Evolutionary conservation across 1,284 basidiomycete species (phyloP).

Genomic region (Mixia osmundae): DNA sequence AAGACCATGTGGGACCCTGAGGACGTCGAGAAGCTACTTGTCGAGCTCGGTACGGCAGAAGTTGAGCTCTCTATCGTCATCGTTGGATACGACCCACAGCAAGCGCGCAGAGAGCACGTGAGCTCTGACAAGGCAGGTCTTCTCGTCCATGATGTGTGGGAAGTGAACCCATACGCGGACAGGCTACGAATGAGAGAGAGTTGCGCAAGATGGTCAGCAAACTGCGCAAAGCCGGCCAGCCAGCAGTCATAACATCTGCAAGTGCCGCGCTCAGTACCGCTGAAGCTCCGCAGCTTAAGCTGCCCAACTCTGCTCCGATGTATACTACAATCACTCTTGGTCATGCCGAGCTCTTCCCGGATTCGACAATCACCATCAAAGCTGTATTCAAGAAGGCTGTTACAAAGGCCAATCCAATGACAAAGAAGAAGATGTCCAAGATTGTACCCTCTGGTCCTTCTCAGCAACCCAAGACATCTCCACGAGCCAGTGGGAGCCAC

Average conservation of each 20-base stretch:
- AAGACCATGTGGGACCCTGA: conserved; percentile 14
- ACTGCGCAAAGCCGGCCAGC: conserved; percentile 17
- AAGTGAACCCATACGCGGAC: conserved; percentile 4
- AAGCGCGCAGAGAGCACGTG: conserved; percentile 45
- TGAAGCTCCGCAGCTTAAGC: conserved; percentile 40
- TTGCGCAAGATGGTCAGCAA: conserved; percentile 34
- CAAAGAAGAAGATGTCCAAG: conserved; percentile 53
- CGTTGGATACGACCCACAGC: conserved; percentile 32
- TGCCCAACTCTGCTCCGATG: conserved; percentile 39
- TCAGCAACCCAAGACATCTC: conserved; percentile 18
- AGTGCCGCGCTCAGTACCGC: conserved; percentile 43
- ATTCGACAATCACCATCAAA: conserved; percentile 46
- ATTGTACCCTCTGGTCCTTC: too few relatives aligned
- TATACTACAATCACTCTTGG: conserved; percentile 48
- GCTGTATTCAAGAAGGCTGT: conserved; percentile 69
- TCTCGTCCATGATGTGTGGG: background rate
- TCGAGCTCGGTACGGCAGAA: conserved; percentile 11
- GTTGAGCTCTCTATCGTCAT: conserved; percentile 19
- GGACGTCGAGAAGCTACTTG: conserved; percentile 10
- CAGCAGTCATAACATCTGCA: conserved; percentile 41
- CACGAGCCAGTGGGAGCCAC: conserved; percentile 5
- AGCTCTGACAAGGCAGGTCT: conserved; percentile 36
- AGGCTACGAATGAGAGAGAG: conserved; percentile 58
- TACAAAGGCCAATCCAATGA: conserved; percentile 40
- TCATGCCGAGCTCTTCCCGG: conserved; percentile 36